phyloP scores from a whole-genome alignment of 1,284 basidiomycete species.

The Farysia itapuensis region DNA sequence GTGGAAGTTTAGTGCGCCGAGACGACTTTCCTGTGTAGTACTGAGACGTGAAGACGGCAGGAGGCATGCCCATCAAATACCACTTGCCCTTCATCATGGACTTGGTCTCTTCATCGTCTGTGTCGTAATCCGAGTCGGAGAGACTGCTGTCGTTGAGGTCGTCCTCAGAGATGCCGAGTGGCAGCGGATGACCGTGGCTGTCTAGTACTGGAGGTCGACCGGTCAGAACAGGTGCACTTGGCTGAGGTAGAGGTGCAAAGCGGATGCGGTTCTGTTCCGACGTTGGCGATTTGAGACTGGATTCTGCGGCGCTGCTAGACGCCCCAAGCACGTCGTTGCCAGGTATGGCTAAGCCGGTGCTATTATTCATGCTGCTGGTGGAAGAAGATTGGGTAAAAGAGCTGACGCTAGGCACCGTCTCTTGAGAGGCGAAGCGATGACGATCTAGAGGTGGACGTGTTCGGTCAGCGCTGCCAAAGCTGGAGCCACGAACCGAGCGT shows the following conservation, averaged over 20 bases:
- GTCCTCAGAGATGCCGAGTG: slow-evolving; percentile 2
- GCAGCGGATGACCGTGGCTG: slow-evolving; percentile 2
- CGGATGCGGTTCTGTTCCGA: slow-evolving; percentile 40
- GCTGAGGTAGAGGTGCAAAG: slow-evolving; percentile 40
- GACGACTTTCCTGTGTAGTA: slow-evolving; percentile 30
- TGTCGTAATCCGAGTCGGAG: slow-evolving; percentile 25
- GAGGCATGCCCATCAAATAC: slow-evolving; percentile 54
- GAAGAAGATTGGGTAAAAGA: slow-evolving; percentile 18
- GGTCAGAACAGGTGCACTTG: slow-evolving; percentile 4
- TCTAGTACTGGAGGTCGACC: neutral
- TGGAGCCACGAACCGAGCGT: slow-evolving; percentile 10
- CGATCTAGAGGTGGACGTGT: slow-evolving; percentile 16
- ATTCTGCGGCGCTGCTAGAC: neutral
- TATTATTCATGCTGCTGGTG: slow-evolving; percentile 26
- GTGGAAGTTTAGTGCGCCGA: slow-evolving; percentile 15
- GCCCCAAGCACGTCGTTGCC: slow-evolving; percentile 4
- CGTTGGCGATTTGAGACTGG: slow-evolving; percentile 21
- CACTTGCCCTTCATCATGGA: slow-evolving; percentile 42
- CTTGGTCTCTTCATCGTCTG: slow-evolving; percentile 19
- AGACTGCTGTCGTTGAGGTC: slow-evolving; percentile 20
- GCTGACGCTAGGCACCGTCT: slow-evolving; percentile 36
- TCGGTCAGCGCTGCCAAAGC: slow-evolving; percentile 19
- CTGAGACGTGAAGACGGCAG: slow-evolving; percentile 43
- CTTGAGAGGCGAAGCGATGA: slow-evolving; percentile 28
- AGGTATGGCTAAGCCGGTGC: slow-evolving; percentile 8